Base-by-base conservation (phyloP, 2,329 filamentous ascomycete species). In the Monosporascus sp. region DNA sequence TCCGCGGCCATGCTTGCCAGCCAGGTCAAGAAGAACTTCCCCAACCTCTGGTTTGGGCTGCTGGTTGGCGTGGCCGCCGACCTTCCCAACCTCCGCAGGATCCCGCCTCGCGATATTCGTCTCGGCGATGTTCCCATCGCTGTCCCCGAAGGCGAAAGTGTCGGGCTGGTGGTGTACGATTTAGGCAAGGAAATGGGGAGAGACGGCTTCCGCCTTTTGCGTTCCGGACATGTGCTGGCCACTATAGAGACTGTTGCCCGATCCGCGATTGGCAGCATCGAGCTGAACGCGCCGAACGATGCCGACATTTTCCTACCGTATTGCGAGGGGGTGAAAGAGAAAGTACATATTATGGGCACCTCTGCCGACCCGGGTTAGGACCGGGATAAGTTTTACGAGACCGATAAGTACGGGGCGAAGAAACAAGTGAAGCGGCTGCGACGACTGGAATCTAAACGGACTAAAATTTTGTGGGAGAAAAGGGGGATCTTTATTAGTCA, bases 111-210 rank as follows among this genome's bases (percentile, higher is more conserved):
- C 2, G 70, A 73, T 54, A 73, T 73, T 14, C 66, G 71, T 3
- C 62, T 73, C n/a, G 71, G 71, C 1, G 68, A 73, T 56, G 62
- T 73, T 0, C 62, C 74, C 5, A 66, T 74, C 1, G 65, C 60
- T 7, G 46, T 69, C 2, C 54, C 64, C 0, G 50, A 62, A 0
- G 58, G 61, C 0, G 61, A 68, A 0, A 61, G 54, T 17, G 53
- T 67, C 0, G 68, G 59, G 0, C 43, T 72, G 0, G 46, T 73
- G 1, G 59, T 67, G 0, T 74, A 72, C 27, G 64, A 68, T 1
- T 49, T 72, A 0, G 71, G 71, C 0, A 71, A 69, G 38, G 69
- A 72, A 19, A 69, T 52, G 2, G 55, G 48, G 3, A 24, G 41
- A 0, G 52, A 64, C 14, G 64, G 62, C 0, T 66, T 71, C 22